These are phyloP conservation scores for Sechiopsis laciniata DNA, from an alignment of 306 rosid genomes.

Conservation along the genomic window DNA sequence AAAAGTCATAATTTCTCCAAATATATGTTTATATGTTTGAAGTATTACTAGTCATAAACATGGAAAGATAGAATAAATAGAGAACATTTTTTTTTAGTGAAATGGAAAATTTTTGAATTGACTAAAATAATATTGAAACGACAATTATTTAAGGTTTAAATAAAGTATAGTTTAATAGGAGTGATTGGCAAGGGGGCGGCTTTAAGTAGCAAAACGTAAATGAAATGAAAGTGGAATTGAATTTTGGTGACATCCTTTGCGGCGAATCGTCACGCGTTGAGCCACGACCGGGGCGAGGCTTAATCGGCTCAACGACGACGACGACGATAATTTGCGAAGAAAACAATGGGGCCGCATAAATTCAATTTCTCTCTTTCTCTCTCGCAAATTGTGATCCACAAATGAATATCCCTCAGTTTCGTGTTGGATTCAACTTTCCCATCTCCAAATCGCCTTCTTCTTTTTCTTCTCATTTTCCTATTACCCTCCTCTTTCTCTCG, in stretches of 20 bases:
- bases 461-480: neutral
- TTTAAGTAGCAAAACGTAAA: neutral
- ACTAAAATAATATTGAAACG: too few relatives aligned
- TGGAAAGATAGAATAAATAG: too few relatives aligned
- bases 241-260: neutral
- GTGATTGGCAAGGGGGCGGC: neutral
- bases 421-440: slow-evolving; percentile 16
- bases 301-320: neutral
- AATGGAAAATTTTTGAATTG: too few relatives aligned
- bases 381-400: slow-evolving; percentile 1
- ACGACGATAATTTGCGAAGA: neutral
- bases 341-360: slow-evolving; percentile 16
- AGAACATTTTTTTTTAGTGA: too few relatives aligned
- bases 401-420: slow-evolving; percentile 17
- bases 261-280: slow-evolving; percentile 27
- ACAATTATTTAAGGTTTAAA: neutral
- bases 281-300: neutral
- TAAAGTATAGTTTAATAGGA: neutral
- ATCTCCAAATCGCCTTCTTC: neutral
- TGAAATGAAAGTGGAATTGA: neutral
- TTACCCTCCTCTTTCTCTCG: neutral
- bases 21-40: too few relatives aligned
- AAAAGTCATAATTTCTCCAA: too few relatives aligned
- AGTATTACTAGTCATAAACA: too few relatives aligned
- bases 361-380: neutral